Evolutionary conservation across 257 asterid species (phyloP).

Genomic region (Avicennia marina): DNA sequence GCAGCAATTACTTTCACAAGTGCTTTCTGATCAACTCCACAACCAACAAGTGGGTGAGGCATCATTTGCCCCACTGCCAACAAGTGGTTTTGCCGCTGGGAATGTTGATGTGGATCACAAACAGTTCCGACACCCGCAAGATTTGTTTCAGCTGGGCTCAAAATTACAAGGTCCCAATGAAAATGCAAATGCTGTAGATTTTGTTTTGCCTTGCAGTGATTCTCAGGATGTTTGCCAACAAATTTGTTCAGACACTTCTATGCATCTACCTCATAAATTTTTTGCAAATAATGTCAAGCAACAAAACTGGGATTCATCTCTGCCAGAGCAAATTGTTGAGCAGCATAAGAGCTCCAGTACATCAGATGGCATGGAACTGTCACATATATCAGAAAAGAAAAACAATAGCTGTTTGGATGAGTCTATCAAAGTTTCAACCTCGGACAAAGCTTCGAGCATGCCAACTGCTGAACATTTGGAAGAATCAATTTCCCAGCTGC

Average conservation of each 20-base stretch:
- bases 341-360: constrained; percentile 21
- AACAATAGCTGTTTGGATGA: constrained; percentile 25
- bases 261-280: constrained; percentile 53
- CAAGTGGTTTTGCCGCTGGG: constrained; percentile 43
- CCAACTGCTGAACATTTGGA: constrained; percentile 28
- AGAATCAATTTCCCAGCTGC: constrained; percentile 24
- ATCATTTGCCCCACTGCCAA: constrained; percentile 46
- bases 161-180: constrained; percentile 42
- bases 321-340: constrained; percentile 37
- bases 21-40: constrained; percentile 55
- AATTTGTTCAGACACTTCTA: constrained; percentile 38
- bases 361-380: constrained; percentile 26
- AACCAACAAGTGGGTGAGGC: constrained; percentile 50
- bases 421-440: constrained; percentile 20
- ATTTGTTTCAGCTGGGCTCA: constrained; percentile 40
- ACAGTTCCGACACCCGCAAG: constrained; percentile 48
- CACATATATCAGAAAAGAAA: constrained; percentile 21
- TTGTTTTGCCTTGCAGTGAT: constrained; percentile 36
- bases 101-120: constrained; percentile 46
- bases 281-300: constrained; percentile 31
- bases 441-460: constrained; percentile 23
- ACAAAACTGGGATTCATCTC: constrained; percentile 35
- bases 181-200: constrained; percentile 33
- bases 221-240: constrained; percentile 41
- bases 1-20: constrained; percentile 74